phyloP scores from a whole-genome alignment of 2,329 filamentous ascomycete species.

The Trichoderma sp. region DNA sequence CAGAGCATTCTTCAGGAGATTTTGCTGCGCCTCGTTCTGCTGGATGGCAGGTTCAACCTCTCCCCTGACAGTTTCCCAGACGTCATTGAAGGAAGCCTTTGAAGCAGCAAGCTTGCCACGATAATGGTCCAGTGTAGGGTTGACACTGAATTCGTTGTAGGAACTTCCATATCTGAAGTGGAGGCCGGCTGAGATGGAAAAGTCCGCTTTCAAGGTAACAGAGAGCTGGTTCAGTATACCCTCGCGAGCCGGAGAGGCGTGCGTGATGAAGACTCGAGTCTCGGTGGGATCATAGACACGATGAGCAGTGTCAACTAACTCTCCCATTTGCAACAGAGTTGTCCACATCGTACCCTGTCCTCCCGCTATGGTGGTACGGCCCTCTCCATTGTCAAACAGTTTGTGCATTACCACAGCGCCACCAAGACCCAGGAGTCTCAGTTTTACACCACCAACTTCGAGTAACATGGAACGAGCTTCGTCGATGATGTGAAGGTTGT shows the following conservation, averaged over 20 bases:
- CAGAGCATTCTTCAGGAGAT: slow-evolving; percentile 84
- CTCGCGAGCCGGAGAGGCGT: slow-evolving; percentile 94
- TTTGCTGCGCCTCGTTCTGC: slow-evolving; percentile 92
- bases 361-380: slow-evolving; percentile 95
- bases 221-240: slow-evolving; percentile 97
- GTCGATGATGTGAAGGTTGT: slow-evolving; percentile 97
- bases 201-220: slow-evolving; percentile 95
- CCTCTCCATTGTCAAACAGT: slow-evolving; percentile 97
- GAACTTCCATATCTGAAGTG: slow-evolving; percentile 99
- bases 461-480: slow-evolving; percentile 95
- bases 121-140: slow-evolving; percentile 96
- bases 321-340: slow-evolving; percentile 94
- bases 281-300: slow-evolving; percentile 98
- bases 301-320: slow-evolving; percentile 95
- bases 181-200: slow-evolving; percentile 94
- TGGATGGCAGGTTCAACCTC: slow-evolving; percentile 94
- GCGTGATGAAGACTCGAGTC: slow-evolving; percentile 93
- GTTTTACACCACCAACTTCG: slow-evolving; percentile 92
- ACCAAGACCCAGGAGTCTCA: slow-evolving; percentile 88
- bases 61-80: slow-evolving; percentile 97
- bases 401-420: slow-evolving; percentile 99
- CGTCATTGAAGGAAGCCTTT: slow-evolving; percentile 97
- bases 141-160: slow-evolving; percentile 99
- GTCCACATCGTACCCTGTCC: slow-evolving; percentile 99
- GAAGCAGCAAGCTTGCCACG: slow-evolving; percentile 97